Percentiles rank a stretch among this genome's conserved stretches.
Evolutionary conservation across 768 basidiomycete genomes (phyloP).

Genomic region (Amylocystis lapponica): DNA sequence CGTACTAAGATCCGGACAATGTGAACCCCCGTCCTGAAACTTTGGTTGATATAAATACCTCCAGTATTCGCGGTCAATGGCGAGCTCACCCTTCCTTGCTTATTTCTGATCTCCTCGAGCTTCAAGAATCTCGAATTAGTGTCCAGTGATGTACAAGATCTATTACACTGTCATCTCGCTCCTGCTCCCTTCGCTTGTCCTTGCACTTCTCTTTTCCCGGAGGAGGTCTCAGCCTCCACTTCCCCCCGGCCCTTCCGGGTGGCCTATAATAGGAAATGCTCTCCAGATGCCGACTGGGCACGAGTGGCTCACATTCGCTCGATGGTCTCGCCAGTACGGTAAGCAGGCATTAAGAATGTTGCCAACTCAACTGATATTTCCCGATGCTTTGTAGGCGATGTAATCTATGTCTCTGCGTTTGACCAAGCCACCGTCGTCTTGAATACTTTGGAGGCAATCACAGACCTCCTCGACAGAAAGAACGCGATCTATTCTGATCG

Average conservation of each 20-base stretch:
- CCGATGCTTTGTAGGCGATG: conserved; percentile 1
- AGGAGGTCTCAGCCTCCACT: conserved; percentile 1
- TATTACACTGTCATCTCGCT: too few species aligned
- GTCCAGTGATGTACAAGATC: too few species aligned
- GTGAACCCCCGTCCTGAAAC: too few species aligned
- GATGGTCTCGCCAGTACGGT: conserved; percentile 5
- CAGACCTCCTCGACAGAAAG: conserved; percentile 26
- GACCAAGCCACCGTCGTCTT: conserved; percentile 21
- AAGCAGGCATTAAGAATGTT: background rate
- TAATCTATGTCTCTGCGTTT: conserved; percentile 18
- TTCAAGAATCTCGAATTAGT: too few species aligned
- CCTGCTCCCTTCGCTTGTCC: background rate
- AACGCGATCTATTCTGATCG: conserved; percentile 25
- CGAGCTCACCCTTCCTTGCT: too few species aligned
- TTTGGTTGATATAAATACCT: too few species aligned
- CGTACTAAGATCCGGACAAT: too few species aligned
- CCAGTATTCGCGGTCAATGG: too few species aligned
- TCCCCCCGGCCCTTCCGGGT: conserved; percentile 21
- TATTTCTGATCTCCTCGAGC: too few species aligned
- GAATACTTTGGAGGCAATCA: conserved; percentile 20
- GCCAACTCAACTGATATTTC: background rate
- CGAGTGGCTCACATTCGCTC: conserved; percentile 1
- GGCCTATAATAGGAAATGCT: conserved; percentile 22
- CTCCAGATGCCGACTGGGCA: conserved; percentile 2
- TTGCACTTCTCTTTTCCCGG: background rate